Evolutionary conservation across 805 yeast genomes (phyloP).

Genomic region (Monosporozyma yasuniensis): DNA sequence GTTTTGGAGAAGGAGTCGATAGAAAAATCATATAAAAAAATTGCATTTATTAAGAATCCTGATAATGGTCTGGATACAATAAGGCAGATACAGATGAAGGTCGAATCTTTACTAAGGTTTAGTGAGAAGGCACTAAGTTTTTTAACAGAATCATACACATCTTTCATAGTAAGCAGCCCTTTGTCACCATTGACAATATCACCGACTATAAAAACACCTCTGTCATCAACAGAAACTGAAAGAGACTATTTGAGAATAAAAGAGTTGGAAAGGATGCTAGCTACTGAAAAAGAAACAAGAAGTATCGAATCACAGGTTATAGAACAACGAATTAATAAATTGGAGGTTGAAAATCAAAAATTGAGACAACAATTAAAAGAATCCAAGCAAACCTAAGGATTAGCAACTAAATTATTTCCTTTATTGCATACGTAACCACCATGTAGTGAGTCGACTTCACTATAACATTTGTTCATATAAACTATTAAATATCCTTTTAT

Average conservation of each 20-base stretch:
- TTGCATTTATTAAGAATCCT: constrained; percentile 32
- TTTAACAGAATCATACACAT: constrained; percentile 47
- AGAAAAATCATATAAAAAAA: constrained; percentile 47
- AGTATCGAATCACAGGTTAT: constrained; percentile 53
- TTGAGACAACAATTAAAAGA: constrained; percentile 25
- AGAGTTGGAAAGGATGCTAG: constrained; percentile 57
- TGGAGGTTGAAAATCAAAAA: constrained; percentile 47
- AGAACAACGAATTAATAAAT: constrained; percentile 38
- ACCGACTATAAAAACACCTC: background rate
- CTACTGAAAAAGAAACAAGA: constrained; percentile 61
- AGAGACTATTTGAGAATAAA: constrained; percentile 39
- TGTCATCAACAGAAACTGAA: background rate
- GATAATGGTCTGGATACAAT: background rate
- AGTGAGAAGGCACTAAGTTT: constrained; percentile 54
- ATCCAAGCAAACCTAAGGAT: background rate
- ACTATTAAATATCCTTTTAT: background rate
- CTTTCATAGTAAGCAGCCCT: constrained; percentile 13
- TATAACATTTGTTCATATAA: no score
- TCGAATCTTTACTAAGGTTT: constrained; percentile 42
- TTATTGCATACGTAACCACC: background rate
- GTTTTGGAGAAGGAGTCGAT: constrained; percentile 52
- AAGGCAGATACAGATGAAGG: constrained; percentile 9
- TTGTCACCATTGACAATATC: constrained; percentile 4
- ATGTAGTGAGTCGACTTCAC: no score
- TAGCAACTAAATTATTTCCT: no score